Base-by-base conservation (phyloP, 495 filamentous ascomycete species). In the Hyaloscypha variabilis region DNA sequence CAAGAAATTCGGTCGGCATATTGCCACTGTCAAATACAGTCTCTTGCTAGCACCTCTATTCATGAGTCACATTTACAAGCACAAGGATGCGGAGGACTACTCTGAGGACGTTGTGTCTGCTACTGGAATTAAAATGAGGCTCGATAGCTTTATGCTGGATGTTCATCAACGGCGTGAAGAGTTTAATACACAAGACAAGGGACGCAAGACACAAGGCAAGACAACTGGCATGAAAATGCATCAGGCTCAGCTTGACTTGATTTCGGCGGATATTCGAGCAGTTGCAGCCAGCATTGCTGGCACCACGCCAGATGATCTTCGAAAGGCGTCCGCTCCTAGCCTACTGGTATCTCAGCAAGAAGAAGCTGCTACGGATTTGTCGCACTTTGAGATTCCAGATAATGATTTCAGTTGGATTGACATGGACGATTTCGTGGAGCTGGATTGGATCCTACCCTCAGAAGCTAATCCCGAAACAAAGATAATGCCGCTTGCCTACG, bases 361-460 rank as follows among this genome's bases (percentile, higher is more conserved):
- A 8, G 75, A 75, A 4, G 79, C 81, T 29, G 68, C 71, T 36
- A 75, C 75, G 8, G 93, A 98, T 76, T 81, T 97, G 52, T 96
- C 94, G 21, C 87, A 90, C 30, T 98, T 98, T 74, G 93, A 87
- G 0, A 97, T 99, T 63, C 93, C 93, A 0, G 95, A 99, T 72
- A 92, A 94, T 42, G 95, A 99, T 74, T 86, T 91, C 69, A 89
- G 87, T 60, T 99, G 95, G 95, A 90, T 98, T 71, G 95, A 99
- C 74, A 97, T 98, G 93, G 95, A 99, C 76, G 95, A 99, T 73
- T 98, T 98, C 78, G 92, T 98, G 28, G 95, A 99, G 75, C 81
- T 98, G 11, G 95, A 97, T 73, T 97, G 94, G 93, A 91, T 97
- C 63, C 78, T 97, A 21, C 94, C 95, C 0, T 91, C 91, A 28